Percentiles rank a stretch among this genome's conserved stretches.
These are phyloP conservation scores for Fragilariopsis cylindrus DNA, from an alignment of 108 stramenopile genomes.

Conservation along the genomic window DNA sequence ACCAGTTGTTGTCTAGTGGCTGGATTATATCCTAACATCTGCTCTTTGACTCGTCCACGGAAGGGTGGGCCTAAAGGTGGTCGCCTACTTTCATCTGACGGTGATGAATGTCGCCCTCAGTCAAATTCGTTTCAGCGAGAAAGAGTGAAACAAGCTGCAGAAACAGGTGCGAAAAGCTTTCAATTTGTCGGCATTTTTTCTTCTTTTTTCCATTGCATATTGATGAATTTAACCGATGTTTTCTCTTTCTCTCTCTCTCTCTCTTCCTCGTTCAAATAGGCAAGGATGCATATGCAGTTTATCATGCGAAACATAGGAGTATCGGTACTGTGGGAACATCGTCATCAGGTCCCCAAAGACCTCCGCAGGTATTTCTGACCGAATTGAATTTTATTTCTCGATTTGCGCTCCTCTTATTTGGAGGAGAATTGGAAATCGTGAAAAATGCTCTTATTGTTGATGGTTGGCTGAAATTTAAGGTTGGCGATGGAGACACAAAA, in stretches of 20 bases:
- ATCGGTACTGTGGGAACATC: slow-evolving; percentile 28
- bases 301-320: slow-evolving; percentile 51
- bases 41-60: slow-evolving; percentile 53
- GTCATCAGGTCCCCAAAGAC: background rate
- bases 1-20: slow-evolving; percentile 62
- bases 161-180: slow-evolving; percentile 18
- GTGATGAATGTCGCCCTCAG: slow-evolving; percentile 42
- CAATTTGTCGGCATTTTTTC: no score
- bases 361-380: slow-evolving; percentile 44
- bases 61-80: slow-evolving; percentile 40
- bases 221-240: no score
- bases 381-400: slow-evolving; percentile 71
- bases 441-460: slow-evolving; percentile 58
- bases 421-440: slow-evolving; percentile 51
- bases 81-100: slow-evolving; percentile 52
- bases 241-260: no score
- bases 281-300: slow-evolving; percentile 68
- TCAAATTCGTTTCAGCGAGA: slow-evolving; percentile 56
- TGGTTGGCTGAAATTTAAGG: slow-evolving; percentile 71
- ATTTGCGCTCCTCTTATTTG: slow-evolving; percentile 67
- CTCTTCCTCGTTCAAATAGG: background rate
- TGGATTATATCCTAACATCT: slow-evolving; percentile 71
- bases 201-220: no score
- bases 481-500: slow-evolving; percentile 29
- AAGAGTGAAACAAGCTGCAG: slow-evolving; percentile 42